Conservation (phyloP, 306 rosid genomes). For the Castanea crenata region DNA sequence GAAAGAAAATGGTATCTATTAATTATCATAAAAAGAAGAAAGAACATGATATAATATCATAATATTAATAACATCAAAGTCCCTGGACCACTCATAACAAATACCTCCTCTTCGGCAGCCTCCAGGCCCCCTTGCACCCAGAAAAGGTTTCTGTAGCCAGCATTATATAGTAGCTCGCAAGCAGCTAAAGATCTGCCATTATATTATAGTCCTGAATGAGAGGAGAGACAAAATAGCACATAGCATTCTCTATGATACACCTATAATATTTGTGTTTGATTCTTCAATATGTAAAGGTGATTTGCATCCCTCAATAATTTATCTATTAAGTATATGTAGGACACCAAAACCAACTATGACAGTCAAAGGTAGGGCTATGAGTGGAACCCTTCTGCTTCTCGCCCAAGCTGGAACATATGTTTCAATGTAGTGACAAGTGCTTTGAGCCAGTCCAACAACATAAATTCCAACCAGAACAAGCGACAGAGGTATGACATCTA, state of each 20-base stretch:
- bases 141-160: conserved; percentile 85
- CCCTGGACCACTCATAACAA: not conserved
- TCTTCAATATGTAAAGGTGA: not conserved
- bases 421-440: not conserved
- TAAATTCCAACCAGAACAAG: not conserved
- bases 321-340: not conserved
- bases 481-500: not conserved
- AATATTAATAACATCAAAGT: conserved; percentile 14
- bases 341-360: not conserved
- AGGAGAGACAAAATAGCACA: not conserved
- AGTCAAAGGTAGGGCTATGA: not conserved
- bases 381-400: not conserved
- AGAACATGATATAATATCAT: not conserved
- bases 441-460: not conserved
- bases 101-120: conserved; percentile 75
- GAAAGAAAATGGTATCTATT: not conserved
- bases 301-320: not conserved
- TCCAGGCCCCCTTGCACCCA: conserved; percentile 71
- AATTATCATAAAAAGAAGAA: not conserved
- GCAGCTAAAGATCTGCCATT: not conserved
- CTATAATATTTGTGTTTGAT: not conserved
- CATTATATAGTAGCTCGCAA: not conserved
- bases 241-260: too few relatives aligned
- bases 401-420: not conserved
- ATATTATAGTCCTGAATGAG: too few relatives aligned